phyloP scores from a whole-genome alignment of 345 rosid species.

The Bruguiera gymnorhiza region DNA sequence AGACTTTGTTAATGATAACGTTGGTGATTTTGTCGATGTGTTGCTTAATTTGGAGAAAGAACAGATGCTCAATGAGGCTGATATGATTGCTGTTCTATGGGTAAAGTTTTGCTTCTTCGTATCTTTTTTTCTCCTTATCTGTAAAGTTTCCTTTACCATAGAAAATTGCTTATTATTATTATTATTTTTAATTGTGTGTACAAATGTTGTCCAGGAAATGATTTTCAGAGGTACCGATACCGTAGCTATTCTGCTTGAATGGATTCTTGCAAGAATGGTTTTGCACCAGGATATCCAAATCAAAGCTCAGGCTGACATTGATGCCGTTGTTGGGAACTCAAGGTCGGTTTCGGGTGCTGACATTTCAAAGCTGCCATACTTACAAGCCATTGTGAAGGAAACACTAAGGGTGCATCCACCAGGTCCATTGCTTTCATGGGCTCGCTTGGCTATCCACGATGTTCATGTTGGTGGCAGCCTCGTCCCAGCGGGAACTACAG shows the following conservation, averaged over 20 bases:
- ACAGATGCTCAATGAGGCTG: conserved; percentile 49
- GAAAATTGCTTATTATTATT: too few species aligned
- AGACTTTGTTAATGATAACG: background rate
- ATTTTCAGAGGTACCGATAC: conserved; percentile 66
- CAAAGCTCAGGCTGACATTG: conserved; percentile 62
- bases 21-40: conserved; percentile 68
- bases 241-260: conserved; percentile 53
- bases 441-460: conserved; percentile 73
- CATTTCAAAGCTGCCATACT: conserved; percentile 51
- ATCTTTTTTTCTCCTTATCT: background rate
- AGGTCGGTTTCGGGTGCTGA: conserved; percentile 50
- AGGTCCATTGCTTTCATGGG: conserved; percentile 91
- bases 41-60: conserved; percentile 63
- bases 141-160: background rate
- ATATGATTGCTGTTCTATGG: conserved; percentile 87
- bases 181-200: background rate
- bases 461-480: conserved; percentile 45
- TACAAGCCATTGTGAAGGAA: conserved; percentile 68
- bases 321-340: conserved; percentile 28
- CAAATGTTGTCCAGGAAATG: conserved; percentile 43
- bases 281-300: conserved; percentile 54
- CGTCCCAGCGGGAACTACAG: conserved; percentile 78
- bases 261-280: conserved; percentile 64
- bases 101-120: conserved; percentile 27
- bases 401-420: conserved; percentile 83